A percentile compares a stretch with the other conserved stretches of the same genome.
These are phyloP conservation scores for Acrodontium crateriforme DNA, from an alignment of 2,329 filamentous ascomycete species.

Conservation along the genomic window DNA sequence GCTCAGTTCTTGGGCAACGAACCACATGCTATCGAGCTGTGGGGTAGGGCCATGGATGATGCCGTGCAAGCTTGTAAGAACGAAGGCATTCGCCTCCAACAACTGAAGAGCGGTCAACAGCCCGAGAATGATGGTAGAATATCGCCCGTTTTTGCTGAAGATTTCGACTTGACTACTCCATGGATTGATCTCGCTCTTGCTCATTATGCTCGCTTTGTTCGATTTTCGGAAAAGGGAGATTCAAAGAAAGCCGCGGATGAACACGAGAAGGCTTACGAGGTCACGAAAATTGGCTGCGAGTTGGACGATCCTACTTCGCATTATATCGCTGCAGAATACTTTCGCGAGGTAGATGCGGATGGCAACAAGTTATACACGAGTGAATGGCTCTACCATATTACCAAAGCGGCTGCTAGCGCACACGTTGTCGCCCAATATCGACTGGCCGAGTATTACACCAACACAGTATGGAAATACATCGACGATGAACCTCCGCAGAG, in stretches of 20 bases:
- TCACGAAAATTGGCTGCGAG: conserved; percentile 23
- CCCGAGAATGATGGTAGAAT: neutral
- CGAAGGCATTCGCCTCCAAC: conserved; percentile 1
- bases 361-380: conserved; percentile 14
- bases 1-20: conserved; percentile 12
- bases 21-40: conserved; percentile 14
- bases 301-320: conserved; percentile 32
- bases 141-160: neutral
- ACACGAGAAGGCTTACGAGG: conserved; percentile 15
- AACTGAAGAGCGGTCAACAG: neutral
- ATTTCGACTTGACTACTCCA: conserved; percentile 16
- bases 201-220: conserved; percentile 8
- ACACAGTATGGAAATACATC: conserved; percentile 19
- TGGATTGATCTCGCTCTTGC: conserved; percentile 20
- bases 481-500: conserved; percentile 21
- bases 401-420: conserved; percentile 30
- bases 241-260: conserved; percentile 5
- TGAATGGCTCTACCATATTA: conserved; percentile 30
- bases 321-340: conserved; percentile 21
- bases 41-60: conserved; percentile 13
- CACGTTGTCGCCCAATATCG: conserved; percentile 25
- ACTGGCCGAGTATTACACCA: conserved; percentile 27
- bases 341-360: conserved; percentile 3
- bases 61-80: conserved; percentile 6
- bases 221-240: conserved; percentile 2